A percentile compares a stretch with the other conserved stretches of the same genome.
Conservation (phyloP, 768 basidiomycete genomes). For the Rhodotorula diobovata region DNA sequence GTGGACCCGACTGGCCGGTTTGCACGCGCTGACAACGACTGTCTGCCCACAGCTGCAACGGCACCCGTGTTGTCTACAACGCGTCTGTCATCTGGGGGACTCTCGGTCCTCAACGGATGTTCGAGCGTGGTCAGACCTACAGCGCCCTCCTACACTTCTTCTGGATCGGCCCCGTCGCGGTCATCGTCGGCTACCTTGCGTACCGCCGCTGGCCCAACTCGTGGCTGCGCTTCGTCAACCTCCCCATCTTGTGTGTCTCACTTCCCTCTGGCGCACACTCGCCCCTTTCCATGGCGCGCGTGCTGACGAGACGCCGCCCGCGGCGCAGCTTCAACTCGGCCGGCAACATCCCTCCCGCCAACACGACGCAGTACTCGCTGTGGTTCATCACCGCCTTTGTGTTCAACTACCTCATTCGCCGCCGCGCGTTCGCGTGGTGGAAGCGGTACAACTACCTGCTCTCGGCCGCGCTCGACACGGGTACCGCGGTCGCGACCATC, state of each 20-base stretch:
- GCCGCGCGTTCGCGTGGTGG: conserved; percentile 53
- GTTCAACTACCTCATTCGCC: conserved; percentile 58
- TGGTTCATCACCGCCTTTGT: conserved; percentile 84
- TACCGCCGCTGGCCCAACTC: conserved; percentile 58
- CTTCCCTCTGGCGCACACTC: too few species aligned
- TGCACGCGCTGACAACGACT: conserved; percentile 47
- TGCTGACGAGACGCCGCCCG: neutral
- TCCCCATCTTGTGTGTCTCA: conserved; percentile 59
- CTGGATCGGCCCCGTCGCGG: conserved; percentile 71
- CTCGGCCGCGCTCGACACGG: conserved; percentile 52
- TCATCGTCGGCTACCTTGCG: conserved; percentile 77
- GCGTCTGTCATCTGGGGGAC: conserved; percentile 50
- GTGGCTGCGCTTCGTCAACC: conserved; percentile 70
- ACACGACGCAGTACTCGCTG: conserved; percentile 86
- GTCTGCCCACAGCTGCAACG: neutral
- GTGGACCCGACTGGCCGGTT: too few species aligned
- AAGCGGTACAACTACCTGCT: conserved; percentile 56
- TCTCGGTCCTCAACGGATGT: conserved; percentile 52
- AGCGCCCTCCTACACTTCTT: conserved; percentile 70
- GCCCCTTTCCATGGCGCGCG: too few species aligned
- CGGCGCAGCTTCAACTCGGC: conserved; percentile 52
- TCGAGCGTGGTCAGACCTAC: conserved; percentile 56
- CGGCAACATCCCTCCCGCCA: conserved; percentile 84
- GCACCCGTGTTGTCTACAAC: neutral
- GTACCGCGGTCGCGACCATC: conserved; percentile 49